phyloP scores from a whole-genome alignment of 305 asterid genomes.

The Fraxinus platypoda region DNA sequence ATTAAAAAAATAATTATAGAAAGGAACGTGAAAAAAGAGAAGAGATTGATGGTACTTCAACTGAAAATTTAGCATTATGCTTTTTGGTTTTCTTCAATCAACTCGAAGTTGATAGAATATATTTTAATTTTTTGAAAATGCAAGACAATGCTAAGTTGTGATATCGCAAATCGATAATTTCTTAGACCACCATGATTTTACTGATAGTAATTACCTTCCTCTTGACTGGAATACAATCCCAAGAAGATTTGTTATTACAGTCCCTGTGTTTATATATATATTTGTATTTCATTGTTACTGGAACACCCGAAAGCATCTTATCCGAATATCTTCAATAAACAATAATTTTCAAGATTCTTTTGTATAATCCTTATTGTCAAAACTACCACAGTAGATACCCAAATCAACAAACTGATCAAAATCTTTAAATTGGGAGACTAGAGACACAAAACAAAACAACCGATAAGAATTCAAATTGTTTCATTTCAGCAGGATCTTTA shows the following conservation, averaged over 20 bases:
- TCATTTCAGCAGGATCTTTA: background rate
- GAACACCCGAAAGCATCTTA: background rate
- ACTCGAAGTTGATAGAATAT: background rate
- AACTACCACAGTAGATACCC: background rate
- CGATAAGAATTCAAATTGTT: background rate
- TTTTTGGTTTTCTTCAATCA: background rate
- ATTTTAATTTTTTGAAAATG: background rate
- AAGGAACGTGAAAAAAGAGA: background rate
- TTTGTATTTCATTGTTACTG: background rate
- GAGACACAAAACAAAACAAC: background rate
- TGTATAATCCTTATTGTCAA: background rate
- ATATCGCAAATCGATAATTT: background rate
- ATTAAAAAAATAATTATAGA: background rate
- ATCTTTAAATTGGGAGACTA: background rate
- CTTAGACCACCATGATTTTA: background rate
- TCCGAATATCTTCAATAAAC: background rate
- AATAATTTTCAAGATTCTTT: background rate
- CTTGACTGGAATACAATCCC: background rate
- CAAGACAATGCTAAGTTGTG: background rate
- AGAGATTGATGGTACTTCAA: background rate
- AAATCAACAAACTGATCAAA: slow-evolving; percentile 1
- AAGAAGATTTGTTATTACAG: background rate
- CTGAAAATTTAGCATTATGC: background rate
- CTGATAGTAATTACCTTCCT: background rate
- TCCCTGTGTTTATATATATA: background rate